These are phyloP conservation scores for Rhodotorula graminis DNA, from an alignment of 768 basidiomycete species.

Conservation along the genomic window DNA sequence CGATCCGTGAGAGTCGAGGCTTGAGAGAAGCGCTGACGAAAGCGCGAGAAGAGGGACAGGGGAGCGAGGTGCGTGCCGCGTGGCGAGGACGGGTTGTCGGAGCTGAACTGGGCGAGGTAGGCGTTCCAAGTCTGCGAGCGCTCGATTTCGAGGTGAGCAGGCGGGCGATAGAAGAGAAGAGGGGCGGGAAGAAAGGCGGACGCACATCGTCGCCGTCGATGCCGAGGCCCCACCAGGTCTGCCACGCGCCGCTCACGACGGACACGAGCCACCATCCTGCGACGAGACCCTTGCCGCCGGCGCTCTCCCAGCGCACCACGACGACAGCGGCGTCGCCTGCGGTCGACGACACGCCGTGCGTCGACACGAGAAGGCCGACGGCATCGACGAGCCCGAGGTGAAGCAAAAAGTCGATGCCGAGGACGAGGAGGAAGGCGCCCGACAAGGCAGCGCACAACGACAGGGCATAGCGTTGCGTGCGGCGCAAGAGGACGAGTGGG, in stretches of 20 bases:
- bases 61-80: constrained; percentile 8
- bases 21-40: not conserved
- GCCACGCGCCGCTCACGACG: not conserved
- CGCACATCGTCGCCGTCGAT: constrained; percentile 27
- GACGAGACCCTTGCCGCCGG: constrained; percentile 7
- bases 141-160: not conserved
- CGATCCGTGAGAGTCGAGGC: not conserved
- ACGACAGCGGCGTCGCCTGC: not conserved
- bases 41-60: not conserved
- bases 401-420: constrained; percentile 20
- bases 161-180: not conserved
- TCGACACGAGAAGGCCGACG: not conserved
- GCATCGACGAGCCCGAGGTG: constrained; percentile 20
- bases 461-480: not conserved
- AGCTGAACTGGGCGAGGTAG: constrained; percentile 18
- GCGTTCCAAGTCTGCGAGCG: constrained; percentile 22
- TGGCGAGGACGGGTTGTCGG: not conserved
- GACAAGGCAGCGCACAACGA: not conserved
- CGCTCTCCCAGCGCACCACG: not conserved
- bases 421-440: constrained; percentile 17
- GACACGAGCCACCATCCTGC: constrained; percentile 26
- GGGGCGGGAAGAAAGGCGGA: too few species aligned
- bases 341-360: not conserved
- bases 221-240: constrained; percentile 20
- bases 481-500: not conserved